A percentile compares a stretch with the other conserved stretches of the same genome.
phyloP scores from a whole-genome alignment of 345 rosid genomes.

The Citropsis articulata region DNA sequence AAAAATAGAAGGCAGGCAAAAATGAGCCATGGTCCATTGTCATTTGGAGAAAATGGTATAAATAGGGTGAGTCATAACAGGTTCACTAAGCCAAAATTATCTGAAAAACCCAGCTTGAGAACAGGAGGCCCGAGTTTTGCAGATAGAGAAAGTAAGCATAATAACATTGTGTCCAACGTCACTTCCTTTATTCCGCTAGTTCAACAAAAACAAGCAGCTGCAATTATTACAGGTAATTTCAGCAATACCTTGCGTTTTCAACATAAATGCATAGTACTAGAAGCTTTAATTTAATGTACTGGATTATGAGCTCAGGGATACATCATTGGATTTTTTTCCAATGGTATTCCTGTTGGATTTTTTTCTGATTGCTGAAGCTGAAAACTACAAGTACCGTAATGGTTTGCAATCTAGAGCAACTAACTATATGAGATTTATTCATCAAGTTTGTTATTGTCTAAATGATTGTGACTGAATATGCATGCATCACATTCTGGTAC shows the following conservation, averaged over 20 bases:
- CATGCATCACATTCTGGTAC: background rate
- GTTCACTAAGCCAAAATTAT: constrained; percentile 55
- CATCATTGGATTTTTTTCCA: background rate
- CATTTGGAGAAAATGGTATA: constrained; percentile 26
- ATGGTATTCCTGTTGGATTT: background rate
- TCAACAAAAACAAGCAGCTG: constrained; percentile 72
- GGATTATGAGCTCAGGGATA: background rate
- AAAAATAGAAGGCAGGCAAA: constrained; percentile 44
- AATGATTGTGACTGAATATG: background rate
- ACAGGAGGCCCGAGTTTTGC: constrained; percentile 38
- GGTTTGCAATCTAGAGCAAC: background rate
- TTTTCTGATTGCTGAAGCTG: background rate
- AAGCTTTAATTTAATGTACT: background rate
- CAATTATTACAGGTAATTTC: constrained; percentile 52
- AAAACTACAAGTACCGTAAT: background rate
- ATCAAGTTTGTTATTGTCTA: background rate
- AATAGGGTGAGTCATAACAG: constrained; percentile 41
- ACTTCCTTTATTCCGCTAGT: constrained; percentile 81
- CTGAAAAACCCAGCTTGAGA: constrained; percentile 44
- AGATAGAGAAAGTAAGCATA: constrained; percentile 49
- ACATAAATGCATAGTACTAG: background rate
- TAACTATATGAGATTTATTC: background rate
- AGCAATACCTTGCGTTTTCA: background rate
- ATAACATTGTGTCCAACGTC: constrained; percentile 73
- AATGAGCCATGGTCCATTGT: constrained; percentile 35